Percentiles rank a stretch among this genome's conserved stretches.
phyloP scores from a whole-genome alignment of 2,329 filamentous ascomycete species.

The Hypoxylon sp. region DNA sequence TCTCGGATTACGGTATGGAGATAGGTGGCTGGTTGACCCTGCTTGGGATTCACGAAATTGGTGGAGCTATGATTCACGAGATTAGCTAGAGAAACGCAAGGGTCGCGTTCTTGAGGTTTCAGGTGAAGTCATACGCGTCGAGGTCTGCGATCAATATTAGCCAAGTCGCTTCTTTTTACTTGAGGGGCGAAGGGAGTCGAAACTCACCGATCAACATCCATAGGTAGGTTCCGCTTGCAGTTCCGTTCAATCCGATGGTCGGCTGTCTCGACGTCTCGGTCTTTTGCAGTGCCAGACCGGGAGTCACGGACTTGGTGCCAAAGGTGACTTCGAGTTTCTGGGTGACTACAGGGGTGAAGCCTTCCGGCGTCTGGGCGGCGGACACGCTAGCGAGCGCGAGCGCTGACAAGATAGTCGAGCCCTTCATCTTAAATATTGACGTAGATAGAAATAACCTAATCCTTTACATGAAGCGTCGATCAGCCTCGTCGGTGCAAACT shows the following conservation, averaged over 20 bases:
- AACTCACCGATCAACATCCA: constrained; percentile 51
- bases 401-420: constrained; percentile 37
- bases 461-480: constrained; percentile 2
- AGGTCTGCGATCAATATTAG: constrained; percentile 47
- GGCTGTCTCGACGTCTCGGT: constrained; percentile 48
- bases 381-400: constrained; percentile 41
- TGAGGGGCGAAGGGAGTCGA: neutral
- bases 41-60: constrained; percentile 48
- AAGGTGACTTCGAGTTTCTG: constrained; percentile 49
- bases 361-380: constrained; percentile 45
- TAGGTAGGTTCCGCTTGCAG: constrained; percentile 46
- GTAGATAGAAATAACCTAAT: neutral
- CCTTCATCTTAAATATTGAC: constrained; percentile 44
- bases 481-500: neutral
- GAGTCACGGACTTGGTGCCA: constrained; percentile 47
- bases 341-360: constrained; percentile 47
- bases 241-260: constrained; percentile 45
- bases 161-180: neutral
- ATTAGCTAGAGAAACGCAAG: constrained; percentile 15
- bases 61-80: constrained; percentile 41
- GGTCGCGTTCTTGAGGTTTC: neutral
- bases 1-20: constrained; percentile 51
- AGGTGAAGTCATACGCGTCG: constrained; percentile 45
- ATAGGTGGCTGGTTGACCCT: constrained; percentile 47
- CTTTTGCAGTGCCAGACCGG: constrained; percentile 47